These are phyloP conservation scores for Podaxis sp. DNA, from an alignment of 768 basidiomycete genomes.

Conservation along the genomic window DNA sequence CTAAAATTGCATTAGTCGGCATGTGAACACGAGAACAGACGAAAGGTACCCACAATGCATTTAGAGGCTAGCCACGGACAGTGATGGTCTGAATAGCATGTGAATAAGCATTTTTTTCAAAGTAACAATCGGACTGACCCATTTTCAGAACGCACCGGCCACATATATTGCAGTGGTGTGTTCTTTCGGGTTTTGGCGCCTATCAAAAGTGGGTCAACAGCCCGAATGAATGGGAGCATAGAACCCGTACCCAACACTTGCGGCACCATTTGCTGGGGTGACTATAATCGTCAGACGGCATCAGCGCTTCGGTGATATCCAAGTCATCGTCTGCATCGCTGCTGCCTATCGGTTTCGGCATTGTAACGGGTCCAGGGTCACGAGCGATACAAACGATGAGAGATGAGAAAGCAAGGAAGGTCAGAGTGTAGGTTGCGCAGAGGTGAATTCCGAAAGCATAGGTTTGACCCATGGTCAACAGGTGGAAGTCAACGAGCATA, in stretches of 20 bases:
- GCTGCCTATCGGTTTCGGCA: constrained; percentile 21
- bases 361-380: constrained; percentile 70
- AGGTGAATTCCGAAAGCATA: constrained; percentile 54
- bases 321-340: constrained; percentile 36
- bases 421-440: constrained; percentile 58
- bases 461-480: constrained; percentile 50
- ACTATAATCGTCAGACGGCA: constrained; percentile 43
- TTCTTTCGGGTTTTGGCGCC: constrained; percentile 75
- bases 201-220: constrained; percentile 19
- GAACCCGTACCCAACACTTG: constrained; percentile 60
- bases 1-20: constrained; percentile 34
- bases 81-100: constrained; percentile 64
- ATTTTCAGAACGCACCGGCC: constrained; percentile 82
- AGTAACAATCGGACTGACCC: constrained; percentile 49
- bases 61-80: constrained; percentile 80
- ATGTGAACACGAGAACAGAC: not conserved
- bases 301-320: constrained; percentile 60
- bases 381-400: constrained; percentile 71
- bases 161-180: constrained; percentile 78
- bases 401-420: constrained; percentile 69
- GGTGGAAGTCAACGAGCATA: constrained; percentile 67
- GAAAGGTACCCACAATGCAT: constrained; percentile 60
- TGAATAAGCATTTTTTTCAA: constrained; percentile 12
- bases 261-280: constrained; percentile 71
- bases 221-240: not conserved